Base-by-base conservation (phyloP, 805 yeast genomes). In the Schwanniomyces occidentalis region DNA sequence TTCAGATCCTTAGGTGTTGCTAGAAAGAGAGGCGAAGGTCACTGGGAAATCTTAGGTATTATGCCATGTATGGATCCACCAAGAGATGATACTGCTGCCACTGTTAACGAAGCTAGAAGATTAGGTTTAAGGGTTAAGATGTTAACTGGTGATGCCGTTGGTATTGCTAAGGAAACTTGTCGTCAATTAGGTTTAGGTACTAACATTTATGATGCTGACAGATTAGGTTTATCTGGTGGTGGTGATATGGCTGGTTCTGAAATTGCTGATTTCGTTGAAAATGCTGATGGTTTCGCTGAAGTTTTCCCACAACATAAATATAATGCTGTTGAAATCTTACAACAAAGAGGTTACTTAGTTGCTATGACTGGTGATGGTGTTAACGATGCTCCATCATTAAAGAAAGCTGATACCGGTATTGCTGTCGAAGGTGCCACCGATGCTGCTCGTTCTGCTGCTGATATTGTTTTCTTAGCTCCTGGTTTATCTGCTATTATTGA, bases 321-420 rank as follows among this genome's bases (percentile, higher is more conserved):
- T 77, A 86, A 83, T 65, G 95, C 90, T 60, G 96, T 88, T 70
- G 95, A 87, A 75, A 86, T 87, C 65, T 79, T 88, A 70, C 96
- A 88, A 78, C 78, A 82, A 67, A 83, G 95, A 80, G 96, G 96
- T 73, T 87, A 85, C 82, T 79, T 88, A 73, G 95, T 89, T 73
- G 96, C 96, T 71, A 88, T 88, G 96, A 88, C 96, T 77, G 96
- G 96, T 85, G 96, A 88, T 67, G 96, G 96, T 86, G 96, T 88
- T 65, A 88, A 88, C 78, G 96, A 88, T 74, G 95, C 96, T 58
- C 96, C 96, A 61, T 88, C 96, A 49, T 80, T 88, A 73, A 88
- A 88, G 88, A 88, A 88, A 80, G 95, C 95, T 49, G 73, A 68
- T 58, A 68, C 73, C 45, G 97, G 97, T 83, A 89, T 89, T 76